Evolutionary conservation across 352 stramenopile genomes (phyloP), one percentile per base, ranked within the genome.

Genomic region (Globisporangium alternatum): DNA sequence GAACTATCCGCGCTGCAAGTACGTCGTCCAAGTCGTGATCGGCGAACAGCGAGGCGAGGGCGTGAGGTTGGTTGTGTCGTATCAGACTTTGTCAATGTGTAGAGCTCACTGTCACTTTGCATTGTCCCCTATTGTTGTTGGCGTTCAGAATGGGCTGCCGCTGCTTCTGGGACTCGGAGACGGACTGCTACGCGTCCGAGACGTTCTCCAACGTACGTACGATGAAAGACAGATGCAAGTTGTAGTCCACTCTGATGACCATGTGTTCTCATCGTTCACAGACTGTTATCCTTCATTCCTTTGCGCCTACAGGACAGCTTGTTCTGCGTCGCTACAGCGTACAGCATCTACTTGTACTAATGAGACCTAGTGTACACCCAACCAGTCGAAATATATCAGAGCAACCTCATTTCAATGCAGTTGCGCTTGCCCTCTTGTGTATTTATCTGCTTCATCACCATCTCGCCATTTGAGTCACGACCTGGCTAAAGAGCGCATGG

Each of bases 11-110:
- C 76, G 90, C 13, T 97, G 89, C 76, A 97, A 97, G 67, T 97
- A 96, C 68, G 78, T 96, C 31, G 90, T 97, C 17, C 89, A 97
- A 51, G 85, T 97, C 43, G 88, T 97, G 22, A 95, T 97, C 58
- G 90, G 90, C 19, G 90, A 97, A 60, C 89, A 97, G 55, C 79
- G 89, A 2, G 90, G 90, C 13, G 88, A 96, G 70, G 90, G 90
- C 44, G 88, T 97, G 28, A 75, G 83, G 81, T 90, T 35, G 2
- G 67, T 15, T 43, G 21, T 59, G 21, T 31, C 8, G 13, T 30
- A 7, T 62, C 15, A 28, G 8, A 30, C 19, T 41, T 5, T 39
- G 8, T 5, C 13, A 41, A 41, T 15, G 35, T 41, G 12, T 3
- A 41, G 13, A 41, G 35, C 9, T 41, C 8, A 41, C 35, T 15